These are phyloP conservation scores for Fusarium algeriense DNA, from an alignment of 2,329 filamentous ascomycete species.

Conservation along the genomic window DNA sequence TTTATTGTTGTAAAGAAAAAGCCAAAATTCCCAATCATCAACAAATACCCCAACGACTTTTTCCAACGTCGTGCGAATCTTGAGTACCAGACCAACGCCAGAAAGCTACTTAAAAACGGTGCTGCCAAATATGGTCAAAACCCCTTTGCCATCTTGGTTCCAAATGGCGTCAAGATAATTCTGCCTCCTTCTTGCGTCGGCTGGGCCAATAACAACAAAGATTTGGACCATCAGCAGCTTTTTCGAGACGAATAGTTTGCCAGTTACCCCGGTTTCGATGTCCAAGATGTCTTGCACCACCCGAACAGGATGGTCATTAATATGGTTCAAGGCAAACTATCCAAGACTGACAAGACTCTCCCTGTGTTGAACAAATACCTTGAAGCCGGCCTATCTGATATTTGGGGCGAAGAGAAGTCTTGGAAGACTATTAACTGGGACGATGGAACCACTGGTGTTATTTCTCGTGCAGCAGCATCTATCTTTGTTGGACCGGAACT, in stretches of 20 bases:
- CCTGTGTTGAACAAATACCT: neutral
- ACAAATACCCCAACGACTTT: neutral
- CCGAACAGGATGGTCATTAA: neutral
- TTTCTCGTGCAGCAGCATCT: neutral
- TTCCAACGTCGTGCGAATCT: neutral
- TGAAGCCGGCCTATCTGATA: accelerated
- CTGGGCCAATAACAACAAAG: constrained; percentile 4
- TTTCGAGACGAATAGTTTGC: constrained; percentile 1
- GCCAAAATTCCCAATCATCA: neutral
- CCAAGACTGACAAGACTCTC: neutral
- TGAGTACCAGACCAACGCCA: neutral
- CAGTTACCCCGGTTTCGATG: neutral
- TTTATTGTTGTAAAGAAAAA: neutral
- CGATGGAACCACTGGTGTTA: neutral
- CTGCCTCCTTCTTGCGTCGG: neutral
- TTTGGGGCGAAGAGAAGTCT: neutral
- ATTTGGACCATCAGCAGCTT: neutral
- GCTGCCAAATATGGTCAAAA: neutral
- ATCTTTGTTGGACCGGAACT: neutral
- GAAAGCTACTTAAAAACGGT: neutral
- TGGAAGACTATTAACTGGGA: neutral
- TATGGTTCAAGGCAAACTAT: constrained; percentile 1
- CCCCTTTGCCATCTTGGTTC: neutral
- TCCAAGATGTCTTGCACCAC: neutral
- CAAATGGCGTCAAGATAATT: neutral